Evolutionary conservation across 345 rosid genomes (phyloP).

Genomic region (Lenwebbia sp.): DNA sequence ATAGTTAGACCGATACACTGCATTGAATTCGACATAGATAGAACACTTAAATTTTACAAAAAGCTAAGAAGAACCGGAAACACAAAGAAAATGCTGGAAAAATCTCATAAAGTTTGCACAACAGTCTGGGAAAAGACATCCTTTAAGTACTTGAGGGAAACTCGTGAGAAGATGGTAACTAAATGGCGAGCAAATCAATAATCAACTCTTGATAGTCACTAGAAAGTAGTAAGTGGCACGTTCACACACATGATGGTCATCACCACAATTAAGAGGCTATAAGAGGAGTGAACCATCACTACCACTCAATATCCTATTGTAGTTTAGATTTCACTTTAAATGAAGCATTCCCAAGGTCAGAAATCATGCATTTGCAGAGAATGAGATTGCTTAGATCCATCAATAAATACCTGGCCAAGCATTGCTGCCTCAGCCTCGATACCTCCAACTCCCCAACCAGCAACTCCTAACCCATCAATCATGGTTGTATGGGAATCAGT

Average conservation of each 20-base stretch:
- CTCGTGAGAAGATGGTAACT: neutral
- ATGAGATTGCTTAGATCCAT: neutral
- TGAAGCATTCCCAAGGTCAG: neutral
- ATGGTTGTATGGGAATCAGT: conserved; percentile 99
- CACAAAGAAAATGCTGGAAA: neutral
- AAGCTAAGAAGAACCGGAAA: neutral
- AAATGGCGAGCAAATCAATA: neutral
- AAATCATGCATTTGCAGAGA: neutral
- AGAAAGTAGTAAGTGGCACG: neutral
- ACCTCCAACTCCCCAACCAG: conserved; percentile 99
- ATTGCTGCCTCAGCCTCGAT: conserved; percentile 98
- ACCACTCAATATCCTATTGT: neutral
- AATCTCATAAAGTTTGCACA: neutral
- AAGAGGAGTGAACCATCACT: neutral
- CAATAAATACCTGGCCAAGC: conserved; percentile 83
- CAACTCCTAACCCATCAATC: conserved; percentile 99
- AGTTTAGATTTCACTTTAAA: neutral
- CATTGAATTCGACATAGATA: neutral
- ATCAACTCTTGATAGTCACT: neutral
- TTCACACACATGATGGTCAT: neutral
- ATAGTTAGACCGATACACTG: neutral
- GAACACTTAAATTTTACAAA: neutral
- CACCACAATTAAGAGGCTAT: neutral
- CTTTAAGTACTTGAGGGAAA: neutral
- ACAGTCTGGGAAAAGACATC: neutral